Evolutionary conservation across 495 filamentous ascomycete genomes (phyloP).

Genomic region (Penicillium longicatenatum): DNA sequence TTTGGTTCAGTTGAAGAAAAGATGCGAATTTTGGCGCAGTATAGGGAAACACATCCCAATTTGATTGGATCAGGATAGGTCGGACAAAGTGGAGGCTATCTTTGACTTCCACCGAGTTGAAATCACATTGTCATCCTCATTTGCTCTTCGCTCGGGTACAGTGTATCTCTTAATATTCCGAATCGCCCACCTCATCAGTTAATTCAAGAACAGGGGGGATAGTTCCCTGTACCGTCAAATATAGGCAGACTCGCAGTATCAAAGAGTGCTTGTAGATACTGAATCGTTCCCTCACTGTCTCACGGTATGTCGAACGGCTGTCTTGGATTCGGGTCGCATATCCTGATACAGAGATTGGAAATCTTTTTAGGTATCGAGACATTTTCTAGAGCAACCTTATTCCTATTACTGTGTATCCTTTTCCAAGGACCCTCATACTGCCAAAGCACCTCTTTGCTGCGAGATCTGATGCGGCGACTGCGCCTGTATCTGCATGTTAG

Average conservation of each 20-base stretch:
- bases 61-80: conserved; percentile 12
- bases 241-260: conserved; percentile 1
- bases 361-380: no score
- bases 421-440: no score
- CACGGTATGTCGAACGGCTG: not conserved
- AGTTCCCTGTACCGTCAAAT: conserved; percentile 1
- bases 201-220: conserved; percentile 3
- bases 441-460: no score
- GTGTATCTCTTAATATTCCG: conserved; percentile 4
- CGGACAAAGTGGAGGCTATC: conserved; percentile 4
- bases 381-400: no score
- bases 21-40: conserved; percentile 58
- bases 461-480: not conserved
- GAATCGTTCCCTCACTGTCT: conserved; percentile 1
- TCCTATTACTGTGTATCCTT: no score
- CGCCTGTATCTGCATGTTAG: not conserved
- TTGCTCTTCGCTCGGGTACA: not conserved
- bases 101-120: not conserved
- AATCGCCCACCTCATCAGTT: conserved; percentile 4
- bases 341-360: no score
- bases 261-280: conserved; percentile 4
- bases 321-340: no score
- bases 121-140: not conserved
- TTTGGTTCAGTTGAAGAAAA: conserved; percentile 39
- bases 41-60: conserved; percentile 44